These are phyloP conservation scores for Agrocybe praecox DNA, from an alignment of 768 basidiomycete species.

Conservation along the genomic window DNA sequence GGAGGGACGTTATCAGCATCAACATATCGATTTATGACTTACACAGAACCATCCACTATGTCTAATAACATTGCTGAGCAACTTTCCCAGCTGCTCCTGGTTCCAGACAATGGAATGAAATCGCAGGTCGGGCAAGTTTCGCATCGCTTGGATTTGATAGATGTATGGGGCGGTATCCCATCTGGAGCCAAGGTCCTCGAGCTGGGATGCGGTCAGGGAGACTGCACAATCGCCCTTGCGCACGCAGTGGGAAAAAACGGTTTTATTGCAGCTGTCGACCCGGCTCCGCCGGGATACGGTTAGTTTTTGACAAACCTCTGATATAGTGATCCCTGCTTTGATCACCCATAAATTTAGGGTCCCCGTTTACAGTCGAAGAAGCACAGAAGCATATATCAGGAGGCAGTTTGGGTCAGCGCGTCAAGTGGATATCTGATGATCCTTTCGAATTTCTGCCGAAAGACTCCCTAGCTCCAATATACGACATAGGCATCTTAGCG, in stretches of 20 bases:
- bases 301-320: not conserved
- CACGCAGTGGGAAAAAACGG: constrained; percentile 11
- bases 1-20: too few relatives aligned
- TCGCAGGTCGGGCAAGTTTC: constrained; percentile 7
- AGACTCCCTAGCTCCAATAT: not conserved
- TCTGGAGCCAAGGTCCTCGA: constrained; percentile 8
- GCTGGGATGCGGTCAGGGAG: constrained; percentile 16
- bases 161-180: constrained; percentile 3
- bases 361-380: constrained; percentile 10
- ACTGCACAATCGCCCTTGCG: constrained; percentile 13
- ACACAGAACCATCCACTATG: too few relatives aligned
- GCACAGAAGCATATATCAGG: constrained; percentile 9
- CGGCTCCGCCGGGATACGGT: constrained; percentile 13
- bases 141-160: constrained; percentile 5
- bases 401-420: constrained; percentile 7
- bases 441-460: constrained; percentile 2
- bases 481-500: constrained; percentile 8
- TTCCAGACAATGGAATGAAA: constrained; percentile 6
- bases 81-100: constrained; percentile 7
- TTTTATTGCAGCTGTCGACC: constrained; percentile 11
- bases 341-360: not conserved
- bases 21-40: too few relatives aligned
- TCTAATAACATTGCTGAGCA: constrained; percentile 1
- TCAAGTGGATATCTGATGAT: constrained; percentile 6
- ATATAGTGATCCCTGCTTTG: not conserved